Base-by-base conservation (phyloP, 1,284 basidiomycete species). In the Ganoderma resinaceum region DNA sequence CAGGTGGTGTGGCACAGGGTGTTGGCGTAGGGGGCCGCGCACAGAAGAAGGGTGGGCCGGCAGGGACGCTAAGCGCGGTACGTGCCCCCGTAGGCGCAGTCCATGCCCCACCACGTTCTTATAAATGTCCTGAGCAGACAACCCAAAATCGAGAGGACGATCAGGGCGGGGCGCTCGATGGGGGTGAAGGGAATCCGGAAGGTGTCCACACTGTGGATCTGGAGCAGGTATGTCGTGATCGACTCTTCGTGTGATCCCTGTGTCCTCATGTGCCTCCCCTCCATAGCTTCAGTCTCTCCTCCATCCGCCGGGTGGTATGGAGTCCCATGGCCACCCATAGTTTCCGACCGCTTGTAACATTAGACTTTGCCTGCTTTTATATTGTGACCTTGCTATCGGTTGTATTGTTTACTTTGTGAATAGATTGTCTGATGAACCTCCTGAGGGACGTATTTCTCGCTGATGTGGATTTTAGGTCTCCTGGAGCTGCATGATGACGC, bases 31-130 rank as follows among this genome's bases (percentile, higher is more conserved):
- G 66, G 2, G 67, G 67, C 5, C 67, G 72, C 12, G 66, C 61
- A 1, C 65, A 72, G 42, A 79, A 79, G 72, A 80, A 80, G 66
- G 71, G 62, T 60, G 62, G 62, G 55, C 52, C 69, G 26, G 72
- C 70, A 16, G 72, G 70, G 61, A 75, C 73, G 49, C 33, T 61
- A 49, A 67, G 63, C 37, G 64, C 70, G 29, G 76, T 76, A 60
- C 40, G 73, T 64, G 1, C 16, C 46, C 33, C 20, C 20, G 26
- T 3, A 42, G 11, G 14, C n/a, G 58, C 23, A 60, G 23, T 38
- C 14, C 35, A 40, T 26, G 29, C 4, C 11, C 46, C 26, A 6
- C 11, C 3, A n/a, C 52, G 20, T 31, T 2, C 3, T 49, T 11
- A n/a, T 38, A 14, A 12, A 8, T 26, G 33, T 23, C n/a, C 3